Evolutionary conservation across 2,329 filamentous ascomycete species (phyloP), one percentile per base, ranked within the genome.

Genomic region (Macrophomina pseudophaseolina): DNA sequence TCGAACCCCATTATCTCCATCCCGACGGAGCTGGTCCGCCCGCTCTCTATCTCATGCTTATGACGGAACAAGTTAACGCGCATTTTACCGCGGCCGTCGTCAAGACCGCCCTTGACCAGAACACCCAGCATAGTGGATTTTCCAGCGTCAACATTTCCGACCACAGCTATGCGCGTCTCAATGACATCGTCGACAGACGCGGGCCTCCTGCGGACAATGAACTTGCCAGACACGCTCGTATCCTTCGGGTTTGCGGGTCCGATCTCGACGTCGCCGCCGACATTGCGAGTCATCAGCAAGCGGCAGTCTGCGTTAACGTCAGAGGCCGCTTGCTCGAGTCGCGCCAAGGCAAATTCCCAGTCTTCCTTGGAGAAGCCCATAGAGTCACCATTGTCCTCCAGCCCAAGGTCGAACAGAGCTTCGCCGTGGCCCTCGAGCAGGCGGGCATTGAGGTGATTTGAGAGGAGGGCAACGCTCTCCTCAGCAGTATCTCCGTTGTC

Each of bases 1-100:
- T 98, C 93, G 72, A 97, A 99, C 1, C 95, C 95, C 90, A 98
- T 93, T 69, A 98, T 98, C 79, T 99, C 95, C 94, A 98, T 96
- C 49, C 95, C 94, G 0, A 99, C 95, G 0, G 94, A 97, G 76
- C 93, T 97, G 9, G 95, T 99, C 70, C 95, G 87, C 1, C 95
- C 95, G 54, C 92, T 95, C 80, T 99, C 95, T 48, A 98, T 91
- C 80, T 99, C 95, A 75, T 99, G 95, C 80, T 99, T 98, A 79
- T 99, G 95, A 16, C 95, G 88, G 81, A 99, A 99, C 12, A 99
- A 88, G 71, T 97, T 98, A 62, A 99, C 92, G 69, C 95, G 90
- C 53, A 95, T 94, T 78, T 92, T 94, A 12, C 95, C 95, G 75
- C 95, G 87, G 16, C 95, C 95, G 79, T 99, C 95, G 73, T 99